Base-by-base conservation (phyloP, 148 eudicot genomes). In the Amaranthus cruentus region DNA sequence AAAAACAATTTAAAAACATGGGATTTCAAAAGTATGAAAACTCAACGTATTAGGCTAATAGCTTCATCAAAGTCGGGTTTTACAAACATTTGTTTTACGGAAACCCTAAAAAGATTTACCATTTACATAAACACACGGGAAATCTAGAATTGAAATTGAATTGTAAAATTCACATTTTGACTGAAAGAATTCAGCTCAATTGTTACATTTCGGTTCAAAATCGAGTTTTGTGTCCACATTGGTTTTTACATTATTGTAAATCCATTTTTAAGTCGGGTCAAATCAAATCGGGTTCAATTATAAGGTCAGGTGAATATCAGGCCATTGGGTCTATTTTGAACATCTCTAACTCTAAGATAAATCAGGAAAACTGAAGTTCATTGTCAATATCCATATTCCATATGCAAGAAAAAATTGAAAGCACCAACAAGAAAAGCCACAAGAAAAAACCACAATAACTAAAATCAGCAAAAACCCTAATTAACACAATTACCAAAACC, bases 401-500 rank as follows among this genome's bases (percentile, higher is more conserved):
- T 47, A 66, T 13, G 47, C 62, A 74, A 65, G 15, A 9, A 65
- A 46, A 9, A 44, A 55, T 47, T 48, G 28, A 28, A 61, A 50
- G 14, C 38, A 28, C 38, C 1, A 28, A 28, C 38, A 28, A 28
- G 38, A 28, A 28, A 28, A 28, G 2, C 38, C 38, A 28, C 38
- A 42, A 62, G 44, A 12, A 28, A 6, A 50, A 75, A 66, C 43
- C 38, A 12, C 55, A 66, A 75, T 9, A 46, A 47, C 21, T 47
- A 8, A 66, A 43, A 48, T 66, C 9, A 66, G 68, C 52, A 65
- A 65, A 28, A 66, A 66, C 69, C 69, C 55, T 66, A 66, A 66
- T 28, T 28, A 28, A 28, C 38, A 28, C 38, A 28, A 18, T 18
- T 18, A 18, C 18, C 18, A 18, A 28, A 28, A 28, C 38, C 38